phyloP scores from a whole-genome alignment of 73 alveolate species.

The Paramecium pentaurelia region DNA sequence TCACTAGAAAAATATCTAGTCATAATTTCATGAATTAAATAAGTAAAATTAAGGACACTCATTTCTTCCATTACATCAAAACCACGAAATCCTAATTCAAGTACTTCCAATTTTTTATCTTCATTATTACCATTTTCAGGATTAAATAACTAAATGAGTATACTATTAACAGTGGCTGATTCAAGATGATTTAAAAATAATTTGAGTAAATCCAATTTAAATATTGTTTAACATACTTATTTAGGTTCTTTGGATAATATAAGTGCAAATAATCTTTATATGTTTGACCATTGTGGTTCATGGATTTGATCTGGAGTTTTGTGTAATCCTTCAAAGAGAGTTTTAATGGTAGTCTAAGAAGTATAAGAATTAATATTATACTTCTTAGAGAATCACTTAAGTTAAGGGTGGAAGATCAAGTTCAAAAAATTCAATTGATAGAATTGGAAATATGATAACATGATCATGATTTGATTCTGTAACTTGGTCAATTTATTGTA shows the following conservation, averaged over 20 bases:
- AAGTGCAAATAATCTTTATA: neutral
- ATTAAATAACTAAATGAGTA: neutral
- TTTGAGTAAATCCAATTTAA: neutral
- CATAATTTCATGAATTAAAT: slow-evolving; percentile 27
- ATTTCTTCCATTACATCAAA: slow-evolving; percentile 13
- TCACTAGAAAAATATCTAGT: neutral
- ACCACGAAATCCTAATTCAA: neutral
- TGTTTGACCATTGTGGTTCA: neutral
- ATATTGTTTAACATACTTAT: neutral
- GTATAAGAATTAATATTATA: neutral
- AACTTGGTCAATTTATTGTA: neutral
- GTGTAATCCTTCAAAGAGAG: neutral
- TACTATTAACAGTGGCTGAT: slow-evolving; percentile 10
- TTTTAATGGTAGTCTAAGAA: neutral
- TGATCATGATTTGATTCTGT: slow-evolving; percentile 4
- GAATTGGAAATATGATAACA: neutral
- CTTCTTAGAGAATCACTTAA: neutral
- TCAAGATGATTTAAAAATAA: neutral
- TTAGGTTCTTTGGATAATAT: neutral
- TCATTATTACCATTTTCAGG: neutral
- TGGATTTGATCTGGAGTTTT: slow-evolving; percentile 1
- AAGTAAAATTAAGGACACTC: slow-evolving; percentile 18
- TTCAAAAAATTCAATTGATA: slow-evolving; percentile 29
- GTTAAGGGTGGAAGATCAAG: slow-evolving; percentile 48
- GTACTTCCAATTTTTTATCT: neutral